phyloP scores from a whole-genome alignment of 2,329 filamentous ascomycete species.

The Dactylellina drechsleri region DNA sequence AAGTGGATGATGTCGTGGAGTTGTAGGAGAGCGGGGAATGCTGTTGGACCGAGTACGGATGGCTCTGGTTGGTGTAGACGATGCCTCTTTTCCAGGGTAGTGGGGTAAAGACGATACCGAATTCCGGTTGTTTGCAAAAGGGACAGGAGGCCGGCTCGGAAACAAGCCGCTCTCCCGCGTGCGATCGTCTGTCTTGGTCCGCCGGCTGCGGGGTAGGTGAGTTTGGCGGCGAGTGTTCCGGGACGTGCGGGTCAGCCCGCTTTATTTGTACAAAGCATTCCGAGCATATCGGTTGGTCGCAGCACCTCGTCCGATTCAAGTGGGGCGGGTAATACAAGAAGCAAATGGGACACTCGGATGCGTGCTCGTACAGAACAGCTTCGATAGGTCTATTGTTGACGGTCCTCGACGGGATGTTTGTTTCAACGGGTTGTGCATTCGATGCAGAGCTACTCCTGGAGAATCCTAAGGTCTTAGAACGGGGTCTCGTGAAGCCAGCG shows the following conservation, averaged over 20 bases:
- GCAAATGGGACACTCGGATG: conserved; percentile 91
- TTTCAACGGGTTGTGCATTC: conserved; percentile 56
- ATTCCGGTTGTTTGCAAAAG: conserved; percentile 93
- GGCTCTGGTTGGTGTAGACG: conserved; percentile 82
- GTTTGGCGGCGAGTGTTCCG: conserved; percentile 71
- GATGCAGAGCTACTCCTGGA: conserved; percentile 63
- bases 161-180: conserved; percentile 72
- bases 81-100: conserved; percentile 89
- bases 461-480: conserved; percentile 90
- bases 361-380: conserved; percentile 91
- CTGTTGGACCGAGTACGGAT: conserved; percentile 75
- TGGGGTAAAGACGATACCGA: conserved; percentile 92
- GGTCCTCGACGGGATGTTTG: conserved; percentile 57
- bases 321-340: conserved; percentile 96
- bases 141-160: conserved; percentile 93
- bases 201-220: conserved; percentile 60
- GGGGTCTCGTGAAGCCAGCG: conserved; percentile 72
- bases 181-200: conserved; percentile 62
- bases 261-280: conserved; percentile 99
- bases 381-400: conserved; percentile 89
- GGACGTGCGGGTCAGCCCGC: conserved; percentile 86
- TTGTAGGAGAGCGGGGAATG: conserved; percentile 61
- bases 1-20: conserved; percentile 65
- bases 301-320: conserved; percentile 92
- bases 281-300: conserved; percentile 94